Evolutionary conservation across 2,329 filamentous ascomycete species (phyloP), one percentile per base, ranked within the genome.

Genomic region (Lasiodiplodia sp.): DNA sequence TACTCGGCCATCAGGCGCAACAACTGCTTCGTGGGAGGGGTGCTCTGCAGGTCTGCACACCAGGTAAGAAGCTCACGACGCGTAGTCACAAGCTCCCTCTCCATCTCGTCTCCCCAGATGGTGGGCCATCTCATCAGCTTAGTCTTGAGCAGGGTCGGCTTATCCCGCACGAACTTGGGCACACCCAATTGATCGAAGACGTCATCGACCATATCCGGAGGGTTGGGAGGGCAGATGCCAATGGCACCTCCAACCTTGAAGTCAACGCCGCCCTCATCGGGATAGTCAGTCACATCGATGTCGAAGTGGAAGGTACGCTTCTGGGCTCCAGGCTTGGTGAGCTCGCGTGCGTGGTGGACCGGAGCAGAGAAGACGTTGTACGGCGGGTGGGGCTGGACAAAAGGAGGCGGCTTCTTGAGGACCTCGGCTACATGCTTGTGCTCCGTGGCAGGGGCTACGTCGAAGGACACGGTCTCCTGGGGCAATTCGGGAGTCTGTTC

Each of bases 281-380:
- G 94, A 75, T 99, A 99, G 78, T 97, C 91, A 60, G 95, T 97
- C 62, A 99, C 91, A 75, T 99, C 96, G 55, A 99, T 88, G 75
- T 98, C 96, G 75, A 98, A 98, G 81, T 99, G 96, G 79, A 95
- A 97, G 0, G 96, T 99, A 70, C 95, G 88, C 87, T 99, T 99
- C 84, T 97, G 93, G 5, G 96, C 96, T 25, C 95, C 95, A 28
- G 88, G 85, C 77, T 89, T 91, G 14, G 96, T 99, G 77, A 99
- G 83, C 80, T 97, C 94, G 68, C 96, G 91, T 2, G 93, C 88
- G 74, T 90, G 90, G 80, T 93, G 91, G 57, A 99, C 88, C 71
- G 90, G 93, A n/a, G 95, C 94, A 0, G 94, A 91, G 80, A 92
- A 97, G 70, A 98, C 94, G 72, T 95, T 86, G 80, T 97, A 96